Conservation (phyloP, 441 rosid species). For the Euphorbia neoarborescens region DNA sequence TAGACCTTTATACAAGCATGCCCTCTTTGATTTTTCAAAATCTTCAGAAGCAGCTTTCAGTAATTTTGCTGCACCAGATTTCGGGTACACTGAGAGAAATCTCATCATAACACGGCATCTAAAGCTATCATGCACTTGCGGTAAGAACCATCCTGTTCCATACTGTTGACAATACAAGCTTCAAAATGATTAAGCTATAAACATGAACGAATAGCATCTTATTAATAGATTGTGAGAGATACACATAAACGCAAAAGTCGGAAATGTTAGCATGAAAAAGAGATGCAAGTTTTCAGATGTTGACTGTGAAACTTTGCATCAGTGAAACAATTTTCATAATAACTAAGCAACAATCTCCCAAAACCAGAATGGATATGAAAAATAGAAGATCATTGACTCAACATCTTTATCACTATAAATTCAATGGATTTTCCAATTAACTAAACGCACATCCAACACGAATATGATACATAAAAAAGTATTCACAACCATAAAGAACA, state of each 20-base stretch:
- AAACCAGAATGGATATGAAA: background rate
- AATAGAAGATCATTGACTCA: background rate
- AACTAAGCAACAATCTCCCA: background rate
- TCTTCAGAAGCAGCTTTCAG: constrained; percentile 60
- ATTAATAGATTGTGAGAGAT: background rate
- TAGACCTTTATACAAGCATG: constrained; percentile 35
- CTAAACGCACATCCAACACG: background rate
- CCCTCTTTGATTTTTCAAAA: constrained; percentile 69
- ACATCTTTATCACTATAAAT: background rate
- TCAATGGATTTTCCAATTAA: background rate
- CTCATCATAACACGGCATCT: constrained; percentile 69
- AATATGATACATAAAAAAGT: background rate
- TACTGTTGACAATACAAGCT: constrained; percentile 37
- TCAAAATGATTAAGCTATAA: constrained; percentile 4
- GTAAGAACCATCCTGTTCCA: constrained; percentile 88
- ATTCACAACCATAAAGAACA: background rate
- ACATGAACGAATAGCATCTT: background rate
- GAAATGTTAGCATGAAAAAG: background rate
- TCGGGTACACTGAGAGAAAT: constrained; percentile 70
- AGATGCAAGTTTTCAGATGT: background rate
- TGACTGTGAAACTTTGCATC: background rate
- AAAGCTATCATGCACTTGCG: constrained; percentile 56
- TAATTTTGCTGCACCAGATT: constrained; percentile 59
- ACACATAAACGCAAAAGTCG: background rate
- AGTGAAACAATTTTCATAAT: background rate